A percentile compares a stretch with the other conserved stretches of the same genome.
Evolutionary conservation across 2,329 filamentous ascomycete genomes (phyloP).

Genomic region (Moelleriella libera): DNA sequence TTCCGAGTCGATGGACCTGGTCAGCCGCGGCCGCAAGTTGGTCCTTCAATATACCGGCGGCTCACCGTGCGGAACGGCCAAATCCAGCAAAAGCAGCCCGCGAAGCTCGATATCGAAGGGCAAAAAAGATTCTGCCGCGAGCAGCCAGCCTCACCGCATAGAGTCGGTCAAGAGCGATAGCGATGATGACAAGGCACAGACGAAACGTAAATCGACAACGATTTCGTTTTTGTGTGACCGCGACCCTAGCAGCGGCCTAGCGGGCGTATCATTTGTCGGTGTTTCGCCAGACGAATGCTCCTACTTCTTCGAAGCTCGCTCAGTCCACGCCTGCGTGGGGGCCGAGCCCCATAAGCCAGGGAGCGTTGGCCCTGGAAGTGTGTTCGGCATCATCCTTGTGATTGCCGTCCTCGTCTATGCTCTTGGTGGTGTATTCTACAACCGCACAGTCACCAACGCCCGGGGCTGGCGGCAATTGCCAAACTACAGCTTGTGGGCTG

Average conservation of each 20-base stretch:
- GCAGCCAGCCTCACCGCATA: conserved; percentile 3
- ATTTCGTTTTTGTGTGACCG: conserved; percentile 90
- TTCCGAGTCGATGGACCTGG: conserved; percentile 34
- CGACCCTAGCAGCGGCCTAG: conserved; percentile 54
- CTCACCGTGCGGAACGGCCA: conserved; percentile 48
- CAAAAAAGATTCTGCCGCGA: background rate
- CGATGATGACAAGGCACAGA: conserved; percentile 8
- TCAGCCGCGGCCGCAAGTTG: conserved; percentile 56
- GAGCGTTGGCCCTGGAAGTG: conserved; percentile 53
- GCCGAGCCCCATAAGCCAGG: conserved; percentile 58
- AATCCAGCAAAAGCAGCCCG: conserved; percentile 16
- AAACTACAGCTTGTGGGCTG: conserved; percentile 86
- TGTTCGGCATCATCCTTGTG: conserved; percentile 77
- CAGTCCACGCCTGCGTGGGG: conserved; percentile 61
- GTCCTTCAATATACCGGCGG: conserved; percentile 66
- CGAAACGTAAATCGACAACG: conserved; percentile 60
- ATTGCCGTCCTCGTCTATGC: conserved; percentile 76
- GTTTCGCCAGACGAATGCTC: conserved; percentile 76
- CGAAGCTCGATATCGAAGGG: background rate
- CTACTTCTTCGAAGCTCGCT: conserved; percentile 91
- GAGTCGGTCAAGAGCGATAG: conserved; percentile 17
- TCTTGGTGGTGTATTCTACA: conserved; percentile 87
- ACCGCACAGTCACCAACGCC: conserved; percentile 85
- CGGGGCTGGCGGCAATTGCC: conserved; percentile 90
- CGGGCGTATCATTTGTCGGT: conserved; percentile 72